These are phyloP conservation scores for Picea glauca DNA, from an alignment of 75 land plant genomes.

Conservation along the genomic window DNA sequence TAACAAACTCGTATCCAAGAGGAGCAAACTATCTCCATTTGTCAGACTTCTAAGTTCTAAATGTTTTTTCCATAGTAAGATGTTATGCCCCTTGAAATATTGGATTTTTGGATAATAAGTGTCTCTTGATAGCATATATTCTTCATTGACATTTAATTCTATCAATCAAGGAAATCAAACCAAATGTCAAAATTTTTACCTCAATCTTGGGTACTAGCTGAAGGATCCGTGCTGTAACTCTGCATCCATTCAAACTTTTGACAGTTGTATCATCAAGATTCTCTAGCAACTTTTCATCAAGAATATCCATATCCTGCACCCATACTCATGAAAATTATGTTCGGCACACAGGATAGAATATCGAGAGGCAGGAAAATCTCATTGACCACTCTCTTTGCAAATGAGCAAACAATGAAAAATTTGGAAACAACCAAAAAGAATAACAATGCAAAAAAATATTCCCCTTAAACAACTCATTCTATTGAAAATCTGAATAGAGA, in stretches of 20 bases:
- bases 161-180: neutral
- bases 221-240: slow-evolving; percentile 29
- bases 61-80: neutral
- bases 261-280: slow-evolving; percentile 38
- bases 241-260: slow-evolving; percentile 45
- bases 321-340: neutral
- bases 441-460: too few species aligned
- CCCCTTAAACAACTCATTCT: too few species aligned
- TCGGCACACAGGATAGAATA: neutral
- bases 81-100: neutral
- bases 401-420: neutral
- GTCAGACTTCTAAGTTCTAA: neutral
- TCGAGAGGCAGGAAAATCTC: neutral
- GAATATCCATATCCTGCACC: slow-evolving; percentile 36
- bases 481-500: too few species aligned
- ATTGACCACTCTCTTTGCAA: neutral
- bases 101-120: neutral
- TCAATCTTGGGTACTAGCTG: slow-evolving; percentile 43
- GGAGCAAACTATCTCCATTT: neutral
- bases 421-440: neutral
- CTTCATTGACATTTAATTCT: neutral
- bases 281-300: slow-evolving; percentile 18
- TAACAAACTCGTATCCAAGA: neutral
- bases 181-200: slow-evolving; percentile 13
- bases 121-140: neutral